Evolutionary conservation across 495 filamentous ascomycete species (phyloP).

Genomic region (Hyaloscypha hepaticicola): DNA sequence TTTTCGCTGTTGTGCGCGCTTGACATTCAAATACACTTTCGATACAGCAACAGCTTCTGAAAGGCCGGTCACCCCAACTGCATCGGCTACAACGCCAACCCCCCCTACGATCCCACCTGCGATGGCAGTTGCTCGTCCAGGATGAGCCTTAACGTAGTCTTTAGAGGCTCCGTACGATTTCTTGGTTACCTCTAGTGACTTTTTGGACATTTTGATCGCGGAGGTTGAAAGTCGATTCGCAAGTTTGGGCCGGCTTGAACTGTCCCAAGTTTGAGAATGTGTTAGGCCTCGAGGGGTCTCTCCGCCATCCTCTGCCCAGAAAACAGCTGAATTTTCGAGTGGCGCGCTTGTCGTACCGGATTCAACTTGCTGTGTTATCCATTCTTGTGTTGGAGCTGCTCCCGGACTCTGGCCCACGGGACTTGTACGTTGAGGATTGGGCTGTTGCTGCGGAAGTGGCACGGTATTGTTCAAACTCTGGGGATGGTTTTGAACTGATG

Average conservation of each 20-base stretch:
- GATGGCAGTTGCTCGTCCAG: neutral
- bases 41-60: slow-evolving; percentile 5
- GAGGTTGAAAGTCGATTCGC: neutral
- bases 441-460: neutral
- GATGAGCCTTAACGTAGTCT: neutral
- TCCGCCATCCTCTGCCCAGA: neutral
- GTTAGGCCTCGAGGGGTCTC: neutral
- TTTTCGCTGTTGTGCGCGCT: neutral
- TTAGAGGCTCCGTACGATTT: neutral
- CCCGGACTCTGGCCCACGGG: neutral
- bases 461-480: too few species aligned
- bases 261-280: neutral
- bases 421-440: neutral
- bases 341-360: neutral
- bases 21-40: slow-evolving; percentile 1
- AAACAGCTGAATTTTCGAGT: neutral
- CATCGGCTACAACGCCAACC: neutral
- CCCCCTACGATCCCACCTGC: neutral
- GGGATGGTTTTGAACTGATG: too few species aligned
- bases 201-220: neutral
- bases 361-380: neutral
- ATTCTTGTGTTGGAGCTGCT: neutral
- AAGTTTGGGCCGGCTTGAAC: neutral
- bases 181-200: neutral
- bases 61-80: neutral